Percentiles rank a stretch among this genome's conserved stretches.
These are phyloP conservation scores for Dictyophora rubrovolvata DNA, from an alignment of 768 basidiomycete species.

Conservation along the genomic window DNA sequence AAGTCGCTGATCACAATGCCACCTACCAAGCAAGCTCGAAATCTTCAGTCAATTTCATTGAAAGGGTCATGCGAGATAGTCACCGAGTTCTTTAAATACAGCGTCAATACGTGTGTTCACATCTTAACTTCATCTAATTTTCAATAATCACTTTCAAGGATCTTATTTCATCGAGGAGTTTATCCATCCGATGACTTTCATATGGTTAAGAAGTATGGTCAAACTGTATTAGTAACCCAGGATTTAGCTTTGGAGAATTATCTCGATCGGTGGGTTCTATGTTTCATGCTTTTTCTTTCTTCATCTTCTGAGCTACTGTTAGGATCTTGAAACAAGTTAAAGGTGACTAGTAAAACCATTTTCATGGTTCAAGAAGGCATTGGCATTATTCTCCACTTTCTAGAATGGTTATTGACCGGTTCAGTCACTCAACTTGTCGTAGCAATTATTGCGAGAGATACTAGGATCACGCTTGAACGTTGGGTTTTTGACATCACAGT, in stretches of 20 bases:
- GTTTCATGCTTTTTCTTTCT: background rate
- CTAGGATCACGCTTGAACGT: constrained; percentile 81
- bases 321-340: constrained; percentile 90
- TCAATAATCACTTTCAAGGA: constrained; percentile 34
- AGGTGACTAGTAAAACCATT: constrained; percentile 37
- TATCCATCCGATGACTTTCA: constrained; percentile 98
- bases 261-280: constrained; percentile 35
- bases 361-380: no score
- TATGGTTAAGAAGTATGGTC: constrained; percentile 99
- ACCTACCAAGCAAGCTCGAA: constrained; percentile 11
- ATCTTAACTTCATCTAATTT: background rate
- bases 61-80: constrained; percentile 91
- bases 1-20: background rate
- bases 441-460: constrained; percentile 93
- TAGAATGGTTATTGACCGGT: constrained; percentile 91
- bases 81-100: constrained; percentile 98
- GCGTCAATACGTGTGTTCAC: constrained; percentile 80
- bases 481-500: constrained; percentile 98
- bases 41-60: constrained; percentile 78
- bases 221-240: constrained; percentile 89
- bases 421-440: constrained; percentile 91
- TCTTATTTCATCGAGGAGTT: constrained; percentile 92
- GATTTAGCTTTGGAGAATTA: constrained; percentile 91
- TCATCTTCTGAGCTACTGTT: background rate
- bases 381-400: background rate